Evolutionary conservation across 2,329 filamentous ascomycete species (phyloP).

Genomic region (Xylariaceae sp.): DNA sequence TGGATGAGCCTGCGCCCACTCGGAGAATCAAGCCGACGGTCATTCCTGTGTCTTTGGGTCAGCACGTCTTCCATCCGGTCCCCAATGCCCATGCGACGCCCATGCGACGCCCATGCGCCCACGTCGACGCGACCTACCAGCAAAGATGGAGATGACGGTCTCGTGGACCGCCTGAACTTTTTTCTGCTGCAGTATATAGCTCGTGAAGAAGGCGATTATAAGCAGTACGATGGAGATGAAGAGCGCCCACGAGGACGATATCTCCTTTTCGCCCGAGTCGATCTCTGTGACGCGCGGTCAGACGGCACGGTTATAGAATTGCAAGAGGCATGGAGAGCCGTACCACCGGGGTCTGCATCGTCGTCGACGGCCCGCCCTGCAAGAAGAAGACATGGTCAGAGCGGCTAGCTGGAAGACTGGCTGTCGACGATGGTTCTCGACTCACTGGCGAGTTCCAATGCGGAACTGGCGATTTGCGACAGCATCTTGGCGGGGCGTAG

Average conservation of each 20-base stretch:
- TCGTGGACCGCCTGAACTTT: conserved; percentile 97
- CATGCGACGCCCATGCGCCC: no score
- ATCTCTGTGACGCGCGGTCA: conserved; percentile 43
- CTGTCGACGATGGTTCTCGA: neutral
- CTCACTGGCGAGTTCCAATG: conserved; percentile 33
- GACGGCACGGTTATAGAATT: conserved; percentile 9
- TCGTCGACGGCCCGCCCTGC: conserved; percentile 36
- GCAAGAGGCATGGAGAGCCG: conserved; percentile 9
- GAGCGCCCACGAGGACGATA: conserved; percentile 91
- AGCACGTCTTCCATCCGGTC: conserved; percentile 6
- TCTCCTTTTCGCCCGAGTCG: conserved; percentile 85
- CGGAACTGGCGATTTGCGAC: conserved; percentile 27
- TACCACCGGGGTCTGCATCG: conserved; percentile 41
- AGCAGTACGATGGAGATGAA: conserved; percentile 95
- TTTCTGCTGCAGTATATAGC: conserved; percentile 92
- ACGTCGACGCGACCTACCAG: conserved; percentile 47
- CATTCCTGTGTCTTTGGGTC: conserved; percentile 60
- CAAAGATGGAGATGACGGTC: conserved; percentile 97
- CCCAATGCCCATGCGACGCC: no score
- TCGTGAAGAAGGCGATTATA: conserved; percentile 90
- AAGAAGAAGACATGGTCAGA: no score
- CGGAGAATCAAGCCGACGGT: conserved; percentile 84
- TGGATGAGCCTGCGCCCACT: conserved; percentile 70
- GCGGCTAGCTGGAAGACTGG: no score
- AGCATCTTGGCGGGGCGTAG: conserved; percentile 25